phyloP scores from a whole-genome alignment of 2,329 filamentous ascomycete genomes.

The Mycogone perniciosa region DNA sequence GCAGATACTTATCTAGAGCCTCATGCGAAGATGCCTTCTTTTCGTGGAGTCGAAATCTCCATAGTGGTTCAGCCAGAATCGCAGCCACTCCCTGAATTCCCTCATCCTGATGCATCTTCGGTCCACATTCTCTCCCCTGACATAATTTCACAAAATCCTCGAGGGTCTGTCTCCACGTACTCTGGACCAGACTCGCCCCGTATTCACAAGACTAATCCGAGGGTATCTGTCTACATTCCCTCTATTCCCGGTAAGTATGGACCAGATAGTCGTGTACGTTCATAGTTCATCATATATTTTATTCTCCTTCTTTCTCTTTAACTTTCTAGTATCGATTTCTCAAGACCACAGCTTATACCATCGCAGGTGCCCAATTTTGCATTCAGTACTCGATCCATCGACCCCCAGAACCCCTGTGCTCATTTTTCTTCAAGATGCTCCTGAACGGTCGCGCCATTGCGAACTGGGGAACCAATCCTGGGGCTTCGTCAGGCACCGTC shows the following conservation, averaged over 20 bases:
- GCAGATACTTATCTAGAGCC: not conserved
- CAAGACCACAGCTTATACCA: conserved; percentile 7
- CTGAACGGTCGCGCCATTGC: conserved; percentile 49
- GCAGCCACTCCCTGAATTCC: conserved; percentile 44
- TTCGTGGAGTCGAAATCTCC: conserved; percentile 43
- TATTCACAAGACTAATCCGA: conserved; percentile 26
- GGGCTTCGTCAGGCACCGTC: conserved; percentile 31
- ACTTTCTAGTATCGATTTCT: not conserved
- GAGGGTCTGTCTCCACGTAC: not conserved
- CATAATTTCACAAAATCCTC: not conserved
- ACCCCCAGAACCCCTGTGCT: conserved; percentile 28
- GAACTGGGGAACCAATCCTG: conserved; percentile 45
- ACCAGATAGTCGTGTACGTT: not conserved
- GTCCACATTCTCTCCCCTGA: conserved; percentile 22
- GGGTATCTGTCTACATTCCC: conserved; percentile 50
- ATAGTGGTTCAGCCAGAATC: conserved; percentile 32
- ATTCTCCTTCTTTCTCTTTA: too few species aligned
- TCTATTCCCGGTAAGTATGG: conserved; percentile 42
- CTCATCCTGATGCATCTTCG: conserved; percentile 44
- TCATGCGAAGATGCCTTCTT: conserved; percentile 38
- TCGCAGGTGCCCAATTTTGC: conserved; percentile 45
- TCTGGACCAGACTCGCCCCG: conserved; percentile 3
- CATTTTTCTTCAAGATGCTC: conserved; percentile 49
- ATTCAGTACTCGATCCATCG: conserved; percentile 41
- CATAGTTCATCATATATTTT: too few species aligned